A percentile compares a stretch with the other conserved stretches of the same genome.
Evolutionary conservation across 495 filamentous ascomycete genomes (phyloP).

Genomic region (Halenospora varia): DNA sequence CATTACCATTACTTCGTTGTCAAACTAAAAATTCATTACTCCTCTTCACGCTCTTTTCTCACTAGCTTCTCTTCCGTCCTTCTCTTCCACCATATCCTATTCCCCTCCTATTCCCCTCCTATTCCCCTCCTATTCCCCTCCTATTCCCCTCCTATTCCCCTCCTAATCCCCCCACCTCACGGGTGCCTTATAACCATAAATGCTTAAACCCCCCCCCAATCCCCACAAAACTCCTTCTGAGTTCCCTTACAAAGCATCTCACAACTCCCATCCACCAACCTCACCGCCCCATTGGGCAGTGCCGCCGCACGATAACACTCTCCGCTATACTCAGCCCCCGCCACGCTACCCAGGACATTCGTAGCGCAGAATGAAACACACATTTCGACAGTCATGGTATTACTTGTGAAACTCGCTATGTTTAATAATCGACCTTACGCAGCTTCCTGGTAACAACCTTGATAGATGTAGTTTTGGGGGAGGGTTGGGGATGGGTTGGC

Average conservation of each 20-base stretch:
- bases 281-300: constrained; percentile 22
- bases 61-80: too few relatives aligned
- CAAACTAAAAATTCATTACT: too few relatives aligned
- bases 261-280: constrained; percentile 28
- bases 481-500: background rate
- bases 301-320: constrained; percentile 39
- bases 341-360: constrained; percentile 25
- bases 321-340: constrained; percentile 34
- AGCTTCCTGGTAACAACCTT: constrained; percentile 30
- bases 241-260: constrained; percentile 37
- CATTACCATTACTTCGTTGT: too few relatives aligned
- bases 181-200: too few relatives aligned
- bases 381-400: constrained; percentile 39
- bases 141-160: too few relatives aligned
- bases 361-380: constrained; percentile 34
- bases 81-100: too few relatives aligned
- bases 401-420: constrained; percentile 19
- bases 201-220: too few relatives aligned
- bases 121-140: too few relatives aligned
- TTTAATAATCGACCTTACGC: constrained; percentile 21
- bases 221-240: constrained; percentile 37
- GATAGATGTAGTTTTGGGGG: constrained; percentile 22
- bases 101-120: too few relatives aligned
- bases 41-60: too few relatives aligned
- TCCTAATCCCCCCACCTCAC: too few relatives aligned